Evolutionary conservation across 345 rosid genomes (phyloP), one percentile per base, ranked within the genome.

Genomic region (Rubroshorea leprosula): DNA sequence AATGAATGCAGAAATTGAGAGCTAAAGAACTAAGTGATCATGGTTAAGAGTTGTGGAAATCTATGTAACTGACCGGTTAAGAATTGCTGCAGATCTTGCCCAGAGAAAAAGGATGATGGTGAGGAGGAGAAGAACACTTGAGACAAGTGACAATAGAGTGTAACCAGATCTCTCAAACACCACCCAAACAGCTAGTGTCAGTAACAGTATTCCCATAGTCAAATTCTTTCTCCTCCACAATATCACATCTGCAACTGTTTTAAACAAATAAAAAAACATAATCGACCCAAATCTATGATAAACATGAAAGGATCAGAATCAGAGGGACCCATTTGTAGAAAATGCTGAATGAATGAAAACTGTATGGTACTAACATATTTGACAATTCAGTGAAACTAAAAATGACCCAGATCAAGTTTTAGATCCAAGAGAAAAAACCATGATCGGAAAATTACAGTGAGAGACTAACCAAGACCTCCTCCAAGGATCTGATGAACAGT

Each of bases 61-160:
- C n/a, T n/a, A n/a, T 16, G 14, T 41, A 41, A n/a, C 29, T 62
- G 76, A 88, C 97, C 97, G 64, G 71, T 85, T 90, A 61, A 94
- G 95, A 72, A 85, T 72, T 35, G 96, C 81, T 15, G 99, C 99
- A 64, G 96, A 85, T 87, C 87, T 94, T 74, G 96, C 88, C 99
- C 96, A 94, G 46, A 90, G 70, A 57, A 94, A 90, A 49, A 94
- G 84, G 72, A 87, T 82, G 67, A 72, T 67, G 60, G 73, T 48
- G 52, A 94, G 91, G 60, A 94, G 95, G 54, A 90, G 87, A 20
- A 90, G 82, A 70, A 94, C 97, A 68, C 89, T 85, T 31, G 96
- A 85, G 72, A 77, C 62, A 58, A 94, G 93, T 31, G 96, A 85
- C 49, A 94, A n/a, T 49, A 94, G 67, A 11, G 96, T 90, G 60